phyloP scores from a whole-genome alignment of 2,329 filamentous ascomycete genomes.

The Cercospora nicotianae region DNA sequence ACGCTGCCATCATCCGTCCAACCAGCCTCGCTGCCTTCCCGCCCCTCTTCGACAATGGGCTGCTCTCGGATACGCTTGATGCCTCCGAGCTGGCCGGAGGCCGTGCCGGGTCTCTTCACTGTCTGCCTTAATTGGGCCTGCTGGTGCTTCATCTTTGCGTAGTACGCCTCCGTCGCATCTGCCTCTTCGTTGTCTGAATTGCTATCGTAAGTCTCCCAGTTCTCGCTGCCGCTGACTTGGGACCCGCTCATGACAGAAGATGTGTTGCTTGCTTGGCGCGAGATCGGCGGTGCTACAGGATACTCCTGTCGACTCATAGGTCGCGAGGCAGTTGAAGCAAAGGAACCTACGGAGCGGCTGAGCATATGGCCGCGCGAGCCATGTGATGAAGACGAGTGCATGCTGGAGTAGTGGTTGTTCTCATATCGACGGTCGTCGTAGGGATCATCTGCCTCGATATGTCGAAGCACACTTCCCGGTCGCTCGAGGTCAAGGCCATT shows the following conservation, averaged over 20 bases:
- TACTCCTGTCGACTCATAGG: constrained; percentile 31
- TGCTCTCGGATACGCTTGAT: constrained; percentile 32
- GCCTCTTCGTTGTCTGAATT: constrained; percentile 44
- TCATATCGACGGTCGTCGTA: constrained; percentile 64
- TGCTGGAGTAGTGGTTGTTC: constrained; percentile 26
- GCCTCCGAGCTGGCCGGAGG: constrained; percentile 23
- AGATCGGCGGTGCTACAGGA: constrained; percentile 36
- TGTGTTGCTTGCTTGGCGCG: constrained; percentile 37
- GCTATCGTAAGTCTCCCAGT: constrained; percentile 97
- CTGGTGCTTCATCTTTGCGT: constrained; percentile 64
- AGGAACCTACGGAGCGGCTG: constrained; percentile 22
- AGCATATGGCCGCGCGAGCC: constrained; percentile 18
- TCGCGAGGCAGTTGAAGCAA: constrained; percentile 33
- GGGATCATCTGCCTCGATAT: constrained; percentile 73
- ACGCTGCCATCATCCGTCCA: constrained; percentile 42
- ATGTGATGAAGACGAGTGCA: constrained; percentile 23
- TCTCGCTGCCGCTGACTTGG: constrained; percentile 68
- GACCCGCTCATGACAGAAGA: constrained; percentile 38
- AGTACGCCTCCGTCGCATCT: constrained; percentile 76
- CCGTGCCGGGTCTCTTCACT: constrained; percentile 22
- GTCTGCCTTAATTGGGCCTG: constrained; percentile 56
- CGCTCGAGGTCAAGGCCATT: constrained; percentile 48
- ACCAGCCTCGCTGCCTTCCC: constrained; percentile 38
- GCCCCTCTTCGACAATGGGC: constrained; percentile 32
- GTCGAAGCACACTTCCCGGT: constrained; percentile 60